A percentile compares a stretch with the other conserved stretches of the same genome.
phyloP scores from a whole-genome alignment of 306 rosid species.

The Prunus salicina region DNA sequence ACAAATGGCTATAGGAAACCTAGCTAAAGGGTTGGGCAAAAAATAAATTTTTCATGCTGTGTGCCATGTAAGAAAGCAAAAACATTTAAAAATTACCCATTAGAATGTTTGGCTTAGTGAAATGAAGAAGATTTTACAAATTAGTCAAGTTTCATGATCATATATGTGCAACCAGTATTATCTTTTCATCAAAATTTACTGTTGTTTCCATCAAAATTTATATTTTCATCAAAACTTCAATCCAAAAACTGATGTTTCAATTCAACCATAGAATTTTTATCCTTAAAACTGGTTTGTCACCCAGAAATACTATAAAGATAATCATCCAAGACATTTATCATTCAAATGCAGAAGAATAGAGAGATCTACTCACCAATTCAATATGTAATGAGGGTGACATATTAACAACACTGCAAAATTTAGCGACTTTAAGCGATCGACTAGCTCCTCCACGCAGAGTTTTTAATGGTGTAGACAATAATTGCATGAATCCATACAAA shows the following conservation, averaged over 20 bases:
- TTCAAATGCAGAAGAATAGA: not conserved
- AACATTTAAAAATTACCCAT: not conserved
- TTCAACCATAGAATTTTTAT: not conserved
- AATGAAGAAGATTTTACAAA: not conserved
- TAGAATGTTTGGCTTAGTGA: not conserved
- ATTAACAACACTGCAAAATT: conserved; percentile 89
- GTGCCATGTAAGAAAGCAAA: not conserved
- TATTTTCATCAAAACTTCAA: not conserved
- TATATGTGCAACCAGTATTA: not conserved
- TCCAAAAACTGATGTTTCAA: not conserved
- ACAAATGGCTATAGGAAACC: not conserved
- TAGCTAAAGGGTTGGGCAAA: not conserved
- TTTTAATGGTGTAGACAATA: conserved; percentile 73
- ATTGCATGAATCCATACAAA: conserved; percentile 72
- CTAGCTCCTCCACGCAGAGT: conserved; percentile 87
- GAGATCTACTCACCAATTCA: conserved; percentile 69
- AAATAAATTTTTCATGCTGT: not conserved
- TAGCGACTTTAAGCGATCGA: conserved; percentile 74
- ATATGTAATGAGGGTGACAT: conserved; percentile 77
- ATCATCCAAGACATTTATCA: not conserved
- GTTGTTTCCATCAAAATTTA: not conserved
- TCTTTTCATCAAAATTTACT: not conserved
- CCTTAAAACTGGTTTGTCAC: not conserved
- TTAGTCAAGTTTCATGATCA: not conserved
- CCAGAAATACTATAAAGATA: not conserved